phyloP scores from a whole-genome alignment of 192 early-diverging fungal genomes.

The Coemansia sp. region DNA sequence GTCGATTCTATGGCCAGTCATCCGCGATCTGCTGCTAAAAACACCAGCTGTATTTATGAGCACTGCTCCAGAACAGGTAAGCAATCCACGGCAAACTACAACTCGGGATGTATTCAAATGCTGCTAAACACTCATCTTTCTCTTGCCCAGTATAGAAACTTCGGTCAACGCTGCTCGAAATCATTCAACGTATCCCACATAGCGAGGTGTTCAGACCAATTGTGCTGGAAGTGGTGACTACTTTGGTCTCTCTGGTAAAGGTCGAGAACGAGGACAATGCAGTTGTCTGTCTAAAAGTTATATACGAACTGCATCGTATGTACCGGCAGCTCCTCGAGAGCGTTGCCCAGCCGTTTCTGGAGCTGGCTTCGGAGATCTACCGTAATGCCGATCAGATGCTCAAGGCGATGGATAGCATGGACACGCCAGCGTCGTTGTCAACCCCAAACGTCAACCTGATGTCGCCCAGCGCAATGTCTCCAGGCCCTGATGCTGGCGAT shows the following conservation, averaged over 20 bases:
- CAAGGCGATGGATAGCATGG: conserved; percentile 69
- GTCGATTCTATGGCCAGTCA: conserved; percentile 77
- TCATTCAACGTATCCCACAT: conserved; percentile 88
- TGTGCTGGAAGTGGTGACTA: conserved; percentile 72
- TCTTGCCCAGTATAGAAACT: conserved; percentile 65
- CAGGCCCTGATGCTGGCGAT: conserved; percentile 63
- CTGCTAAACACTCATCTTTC: background rate
- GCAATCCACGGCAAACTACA: background rate
- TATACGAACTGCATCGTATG: conserved; percentile 91
- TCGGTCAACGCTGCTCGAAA: conserved; percentile 83
- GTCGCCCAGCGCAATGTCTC: conserved; percentile 76
- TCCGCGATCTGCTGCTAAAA: conserved; percentile 71
- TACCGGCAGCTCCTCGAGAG: conserved; percentile 81
- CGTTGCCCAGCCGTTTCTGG: conserved; percentile 85
- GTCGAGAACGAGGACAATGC: conserved; percentile 99
- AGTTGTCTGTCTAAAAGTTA: conserved; percentile 86
- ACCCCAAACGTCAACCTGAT: conserved; percentile 49
- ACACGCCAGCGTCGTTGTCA: conserved; percentile 59
- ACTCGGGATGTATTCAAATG: background rate
- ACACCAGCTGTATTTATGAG: conserved; percentile 72
- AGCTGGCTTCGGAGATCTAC: conserved; percentile 93
- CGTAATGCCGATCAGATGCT: conserved; percentile 76
- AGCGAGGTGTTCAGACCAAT: conserved; percentile 79
- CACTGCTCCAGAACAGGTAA: conserved; percentile 71
- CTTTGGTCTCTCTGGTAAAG: conserved; percentile 73